A percentile compares a stretch with the other conserved stretches of the same genome.
These are phyloP conservation scores for Solanum appendiculatum DNA, from an alignment of 257 asterid species.

Conservation along the genomic window DNA sequence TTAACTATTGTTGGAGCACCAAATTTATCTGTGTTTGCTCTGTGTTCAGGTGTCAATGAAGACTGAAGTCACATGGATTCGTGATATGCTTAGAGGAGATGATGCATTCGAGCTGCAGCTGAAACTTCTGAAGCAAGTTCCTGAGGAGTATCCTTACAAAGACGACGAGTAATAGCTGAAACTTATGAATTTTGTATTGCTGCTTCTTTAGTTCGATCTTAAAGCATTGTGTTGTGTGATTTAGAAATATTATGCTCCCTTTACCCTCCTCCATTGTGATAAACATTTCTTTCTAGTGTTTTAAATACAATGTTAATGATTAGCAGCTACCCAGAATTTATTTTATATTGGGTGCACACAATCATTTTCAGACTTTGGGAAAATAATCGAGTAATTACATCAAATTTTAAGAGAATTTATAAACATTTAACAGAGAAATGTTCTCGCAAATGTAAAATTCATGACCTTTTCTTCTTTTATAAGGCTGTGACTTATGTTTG, in stretches of 20 bases:
- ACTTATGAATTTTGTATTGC: neutral
- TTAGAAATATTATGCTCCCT: neutral
- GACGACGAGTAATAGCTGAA: constrained; percentile 64
- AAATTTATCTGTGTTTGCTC: neutral
- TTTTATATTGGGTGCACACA: too few species aligned
- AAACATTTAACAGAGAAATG: too few species aligned
- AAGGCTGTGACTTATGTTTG: neutral
- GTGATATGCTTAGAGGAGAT: constrained; percentile 97
- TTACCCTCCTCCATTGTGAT: neutral
- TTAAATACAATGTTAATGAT: neutral
- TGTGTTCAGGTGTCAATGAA: constrained; percentile 78
- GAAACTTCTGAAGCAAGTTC: constrained; percentile 89
- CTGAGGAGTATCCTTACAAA: constrained; percentile 97
- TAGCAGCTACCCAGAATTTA: neutral
- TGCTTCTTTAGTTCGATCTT: neutral
- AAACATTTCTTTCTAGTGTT: neutral
- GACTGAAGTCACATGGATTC: constrained; percentile 90
- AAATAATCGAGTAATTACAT: too few species aligned
- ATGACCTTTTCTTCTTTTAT: neutral
- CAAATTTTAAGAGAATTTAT: neutral
- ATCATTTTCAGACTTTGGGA: too few species aligned
- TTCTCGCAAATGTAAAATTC: neutral
- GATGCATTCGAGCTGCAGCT: constrained; percentile 91
- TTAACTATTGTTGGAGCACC: neutral
- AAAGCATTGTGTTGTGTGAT: neutral